A percentile compares a stretch with the other conserved stretches of the same genome.
Evolutionary conservation across 1,284 basidiomycete genomes (phyloP).

Genomic region (Apiotrichum siamense): DNA sequence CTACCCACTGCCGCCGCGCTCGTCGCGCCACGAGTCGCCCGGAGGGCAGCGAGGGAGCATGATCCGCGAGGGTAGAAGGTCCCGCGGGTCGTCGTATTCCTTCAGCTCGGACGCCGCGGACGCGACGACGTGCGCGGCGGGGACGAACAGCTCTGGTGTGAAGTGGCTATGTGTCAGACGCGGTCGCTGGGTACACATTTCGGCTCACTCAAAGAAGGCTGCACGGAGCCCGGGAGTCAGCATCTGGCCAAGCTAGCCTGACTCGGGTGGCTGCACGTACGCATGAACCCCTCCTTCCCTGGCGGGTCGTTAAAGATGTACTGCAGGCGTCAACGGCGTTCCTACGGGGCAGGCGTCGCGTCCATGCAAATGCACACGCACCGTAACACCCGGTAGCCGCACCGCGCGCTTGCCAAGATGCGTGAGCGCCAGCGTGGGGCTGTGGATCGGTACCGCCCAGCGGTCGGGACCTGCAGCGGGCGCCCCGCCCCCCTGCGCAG

Average conservation of each 20-base stretch:
- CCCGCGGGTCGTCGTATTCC: background rate
- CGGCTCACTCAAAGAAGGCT: slow-evolving; percentile 27
- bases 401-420: slow-evolving; percentile 28
- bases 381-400: slow-evolving; percentile 31
- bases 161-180: too few species aligned
- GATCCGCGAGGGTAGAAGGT: slow-evolving; percentile 23
- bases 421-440: slow-evolving; percentile 18
- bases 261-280: background rate
- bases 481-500: background rate
- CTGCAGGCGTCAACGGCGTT: slow-evolving; percentile 7
- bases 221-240: background rate
- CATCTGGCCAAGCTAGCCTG: background rate
- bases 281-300: slow-evolving; percentile 19
- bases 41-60: slow-evolving; percentile 33
- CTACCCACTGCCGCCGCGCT: slow-evolving; percentile 27
- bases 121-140: slow-evolving; percentile 27
- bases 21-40: slow-evolving; percentile 34
- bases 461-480: slow-evolving; percentile 23
- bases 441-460: slow-evolving; percentile 24
- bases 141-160: slow-evolving; percentile 30
- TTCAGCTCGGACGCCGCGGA: background rate
- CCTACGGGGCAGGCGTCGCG: background rate
- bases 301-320: slow-evolving; percentile 41
- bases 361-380: slow-evolving; percentile 15
- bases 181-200: background rate